phyloP scores from a whole-genome alignment of 2,329 filamentous ascomycete species.

The Aspergillus pseudoviridinutans region DNA sequence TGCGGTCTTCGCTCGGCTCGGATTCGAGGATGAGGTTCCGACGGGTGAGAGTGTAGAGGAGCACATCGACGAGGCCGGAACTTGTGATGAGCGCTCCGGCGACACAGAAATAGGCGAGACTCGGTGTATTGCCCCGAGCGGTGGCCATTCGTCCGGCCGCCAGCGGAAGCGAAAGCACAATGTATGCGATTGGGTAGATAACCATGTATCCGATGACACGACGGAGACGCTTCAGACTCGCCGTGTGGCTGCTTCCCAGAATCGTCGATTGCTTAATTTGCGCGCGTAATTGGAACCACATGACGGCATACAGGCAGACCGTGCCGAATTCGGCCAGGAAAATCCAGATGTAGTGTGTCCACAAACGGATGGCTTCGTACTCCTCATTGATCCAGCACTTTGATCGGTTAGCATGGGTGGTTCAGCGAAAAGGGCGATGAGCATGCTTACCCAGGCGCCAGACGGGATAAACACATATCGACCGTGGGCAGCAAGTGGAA shows the following conservation, averaged over 20 bases:
- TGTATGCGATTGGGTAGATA: slow-evolving; percentile 52
- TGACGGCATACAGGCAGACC: slow-evolving; percentile 46
- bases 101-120: slow-evolving; percentile 46
- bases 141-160: slow-evolving; percentile 48
- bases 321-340: slow-evolving; percentile 53
- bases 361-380: slow-evolving; percentile 46
- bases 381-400: slow-evolving; percentile 37
- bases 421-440: background rate
- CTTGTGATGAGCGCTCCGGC: slow-evolving; percentile 55
- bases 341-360: slow-evolving; percentile 54
- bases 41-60: slow-evolving; percentile 56
- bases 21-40: slow-evolving; percentile 52
- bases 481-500: slow-evolving; percentile 44
- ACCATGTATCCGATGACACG: slow-evolving; percentile 46
- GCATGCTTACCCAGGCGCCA: slow-evolving; percentile 44
- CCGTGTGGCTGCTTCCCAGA: slow-evolving; percentile 32
- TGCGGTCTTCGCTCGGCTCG: slow-evolving; percentile 38
- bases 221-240: slow-evolving; percentile 37
- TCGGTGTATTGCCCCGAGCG: slow-evolving; percentile 30
- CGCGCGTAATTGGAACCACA: slow-evolving; percentile 48
- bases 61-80: slow-evolving; percentile 56
- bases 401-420: slow-evolving; percentile 1
- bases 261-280: slow-evolving; percentile 39
- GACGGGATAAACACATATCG: slow-evolving; percentile 45
- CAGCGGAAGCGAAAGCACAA: slow-evolving; percentile 60